Evolutionary conservation across 2,329 filamentous ascomycete species (phyloP).

Genomic region (Neonectria neomacrospora): DNA sequence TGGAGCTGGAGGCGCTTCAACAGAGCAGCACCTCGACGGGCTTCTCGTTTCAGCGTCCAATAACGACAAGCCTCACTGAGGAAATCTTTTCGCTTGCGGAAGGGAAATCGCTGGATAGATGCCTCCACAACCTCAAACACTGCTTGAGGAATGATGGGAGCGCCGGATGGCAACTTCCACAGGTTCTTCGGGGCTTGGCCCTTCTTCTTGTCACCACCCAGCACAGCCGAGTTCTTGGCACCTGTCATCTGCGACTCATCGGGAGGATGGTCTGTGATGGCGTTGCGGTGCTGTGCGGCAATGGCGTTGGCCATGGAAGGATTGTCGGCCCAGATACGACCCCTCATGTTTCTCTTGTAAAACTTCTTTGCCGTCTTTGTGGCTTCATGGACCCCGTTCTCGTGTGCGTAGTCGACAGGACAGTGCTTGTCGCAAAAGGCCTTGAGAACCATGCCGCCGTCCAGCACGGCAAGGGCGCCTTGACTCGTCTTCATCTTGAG

Average conservation of each 20-base stretch:
- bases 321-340: constrained; percentile 90
- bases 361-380: constrained; percentile 87
- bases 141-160: constrained; percentile 90
- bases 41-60: constrained; percentile 97
- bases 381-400: constrained; percentile 84
- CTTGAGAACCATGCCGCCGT: constrained; percentile 85
- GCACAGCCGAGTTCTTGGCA: constrained; percentile 79
- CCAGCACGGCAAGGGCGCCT: constrained; percentile 78
- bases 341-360: constrained; percentile 90
- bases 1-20: constrained; percentile 94
- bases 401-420: constrained; percentile 85
- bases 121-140: constrained; percentile 88
- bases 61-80: constrained; percentile 94
- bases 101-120: constrained; percentile 82
- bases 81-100: constrained; percentile 89
- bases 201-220: constrained; percentile 83
- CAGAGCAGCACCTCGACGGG: constrained; percentile 87
- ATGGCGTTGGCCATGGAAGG: constrained; percentile 84
- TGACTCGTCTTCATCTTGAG: constrained; percentile 97
- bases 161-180: constrained; percentile 96
- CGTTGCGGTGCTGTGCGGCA: constrained; percentile 75
- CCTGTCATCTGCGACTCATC: constrained; percentile 88
- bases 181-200: constrained; percentile 50
- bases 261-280: constrained; percentile 73
- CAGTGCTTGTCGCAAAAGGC: constrained; percentile 97